Evolutionary conservation across 1,284 basidiomycete genomes (phyloP).

Genomic region (Fistulinella cinereoalba): DNA sequence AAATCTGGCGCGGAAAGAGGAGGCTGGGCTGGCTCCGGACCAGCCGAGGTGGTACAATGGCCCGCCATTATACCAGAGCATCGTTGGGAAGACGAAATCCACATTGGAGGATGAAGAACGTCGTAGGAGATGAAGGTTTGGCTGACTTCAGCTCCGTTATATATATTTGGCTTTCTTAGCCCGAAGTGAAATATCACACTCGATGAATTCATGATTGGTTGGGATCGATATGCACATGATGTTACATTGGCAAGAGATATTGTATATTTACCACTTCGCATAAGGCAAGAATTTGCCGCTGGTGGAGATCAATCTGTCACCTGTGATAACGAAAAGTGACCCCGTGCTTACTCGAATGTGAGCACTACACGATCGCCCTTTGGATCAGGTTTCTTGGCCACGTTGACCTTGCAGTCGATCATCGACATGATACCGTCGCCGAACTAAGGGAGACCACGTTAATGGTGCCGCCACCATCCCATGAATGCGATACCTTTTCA

Average conservation of each 20-base stretch:
- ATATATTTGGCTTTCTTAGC: neutral
- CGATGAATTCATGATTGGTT: too few relatives aligned
- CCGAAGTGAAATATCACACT: constrained; percentile 8
- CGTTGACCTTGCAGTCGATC: constrained; percentile 77
- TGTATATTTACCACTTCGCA: constrained; percentile 51
- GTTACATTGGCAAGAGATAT: constrained; percentile 10
- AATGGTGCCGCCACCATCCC: too few relatives aligned
- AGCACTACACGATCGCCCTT: constrained; percentile 82
- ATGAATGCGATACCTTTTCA: constrained; percentile 82
- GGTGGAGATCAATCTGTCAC: constrained; percentile 8
- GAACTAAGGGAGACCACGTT: constrained; percentile 48
- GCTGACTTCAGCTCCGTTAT: constrained; percentile 9
- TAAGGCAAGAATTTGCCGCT: constrained; percentile 77
- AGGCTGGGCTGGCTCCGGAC: constrained; percentile 13
- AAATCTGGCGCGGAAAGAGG: constrained; percentile 5
- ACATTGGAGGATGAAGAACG: constrained; percentile 7
- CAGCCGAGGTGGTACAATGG: constrained; percentile 4
- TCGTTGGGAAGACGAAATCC: constrained; percentile 15
- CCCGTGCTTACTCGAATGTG: constrained; percentile 71
- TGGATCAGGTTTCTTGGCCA: constrained; percentile 74
- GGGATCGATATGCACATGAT: neutral
- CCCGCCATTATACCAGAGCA: constrained; percentile 1
- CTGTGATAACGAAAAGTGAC: neutral
- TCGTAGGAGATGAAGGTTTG: neutral
- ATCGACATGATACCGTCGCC: constrained; percentile 92